Conservation (phyloP, 345 rosid genomes). For the Microcos paniculata region DNA sequence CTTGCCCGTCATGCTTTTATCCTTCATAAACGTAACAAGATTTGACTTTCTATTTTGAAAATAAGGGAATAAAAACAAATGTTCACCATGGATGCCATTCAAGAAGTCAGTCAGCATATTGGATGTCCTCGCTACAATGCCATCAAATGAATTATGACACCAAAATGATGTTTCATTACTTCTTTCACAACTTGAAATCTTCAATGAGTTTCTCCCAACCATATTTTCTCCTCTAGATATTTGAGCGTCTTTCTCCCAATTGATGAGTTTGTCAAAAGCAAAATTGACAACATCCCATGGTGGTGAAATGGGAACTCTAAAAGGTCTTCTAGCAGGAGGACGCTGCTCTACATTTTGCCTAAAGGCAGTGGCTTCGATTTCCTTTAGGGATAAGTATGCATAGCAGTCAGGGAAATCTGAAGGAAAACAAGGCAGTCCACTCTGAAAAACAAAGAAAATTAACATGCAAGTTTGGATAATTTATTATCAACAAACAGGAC, state of each 20-base stretch:
- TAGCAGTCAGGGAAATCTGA: conserved; percentile 81
- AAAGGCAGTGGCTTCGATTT: conserved; percentile 47
- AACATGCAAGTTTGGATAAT: conserved; percentile 10
- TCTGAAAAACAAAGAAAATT: conserved; percentile 41
- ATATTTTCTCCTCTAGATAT: conserved; percentile 22
- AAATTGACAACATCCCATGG: conserved; percentile 61
- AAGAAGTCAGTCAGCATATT: conserved; percentile 36
- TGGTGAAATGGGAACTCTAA: conserved; percentile 60
- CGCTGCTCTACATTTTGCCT: conserved; percentile 41
- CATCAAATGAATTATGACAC: conserved; percentile 34
- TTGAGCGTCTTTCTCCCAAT: conserved; percentile 17
- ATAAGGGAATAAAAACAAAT: conserved; percentile 47
- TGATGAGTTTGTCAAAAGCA: conserved; percentile 28
- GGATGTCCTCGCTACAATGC: conserved; percentile 64
- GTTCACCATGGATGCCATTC: conserved; percentile 36
- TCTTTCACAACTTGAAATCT: conserved; percentile 11
- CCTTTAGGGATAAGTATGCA: conserved; percentile 58
- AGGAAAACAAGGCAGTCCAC: conserved; percentile 73
- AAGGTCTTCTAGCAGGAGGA: conserved; percentile 61
- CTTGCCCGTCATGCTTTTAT: conserved; percentile 28
- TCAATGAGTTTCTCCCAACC: conserved; percentile 12
- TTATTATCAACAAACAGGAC: background rate
- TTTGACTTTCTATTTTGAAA: conserved; percentile 26
- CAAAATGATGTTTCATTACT: conserved; percentile 13
- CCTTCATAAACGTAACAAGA: conserved; percentile 30